Evolutionary conservation across 2,329 filamentous ascomycete genomes (phyloP), one percentile per base, ranked within the genome.

Genomic region (Aspergillus niger): DNA sequence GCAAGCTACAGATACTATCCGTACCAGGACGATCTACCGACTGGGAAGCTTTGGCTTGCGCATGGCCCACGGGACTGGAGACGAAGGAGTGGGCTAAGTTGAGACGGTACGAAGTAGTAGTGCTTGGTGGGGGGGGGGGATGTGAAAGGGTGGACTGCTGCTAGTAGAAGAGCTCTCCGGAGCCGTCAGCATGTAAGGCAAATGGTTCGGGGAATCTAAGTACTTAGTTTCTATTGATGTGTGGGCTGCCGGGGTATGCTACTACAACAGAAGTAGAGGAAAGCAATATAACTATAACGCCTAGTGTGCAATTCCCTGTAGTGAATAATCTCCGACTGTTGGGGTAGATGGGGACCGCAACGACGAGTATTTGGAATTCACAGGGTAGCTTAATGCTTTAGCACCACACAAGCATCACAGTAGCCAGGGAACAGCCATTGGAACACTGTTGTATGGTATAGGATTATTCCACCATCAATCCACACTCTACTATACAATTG

Each of bases 61-160:
- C 62, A 60, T 58, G 58, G 58, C 58, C 63, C 63, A 56, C 32
- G 24, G 47, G 49, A 20, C 59, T 57, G 61, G 63, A 30, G 26
- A 30, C 24, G n/a, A 8, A 15, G 8, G 26, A 30, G 8, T 32
- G n/a, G n/a, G 28, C 47, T 36, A 36, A 36, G 4, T 15, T 15
- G 32, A 36, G 32, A 36, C 32, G 11, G 32, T 36, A 36, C 32
- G 32, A 36, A 36, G 32, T 36, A 36, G 32, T 36, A 36, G 11
- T 30, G 28, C 10, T 30, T 11, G 8, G 32, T 5, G 32, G 32
- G 32, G 11, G 2, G 11, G 2, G 26, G 6, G 26, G 26, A 5
- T 4, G 32, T 36, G 28, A 30, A 30, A 30, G 28, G 28, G 47
- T 49, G 10, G 47, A 17, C n/a, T 20, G 28, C n/a, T n/a, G 28